Evolutionary conservation across 345 rosid genomes (phyloP), one percentile per base, ranked within the genome.

Genomic region (Aquilaria malaccensis): DNA sequence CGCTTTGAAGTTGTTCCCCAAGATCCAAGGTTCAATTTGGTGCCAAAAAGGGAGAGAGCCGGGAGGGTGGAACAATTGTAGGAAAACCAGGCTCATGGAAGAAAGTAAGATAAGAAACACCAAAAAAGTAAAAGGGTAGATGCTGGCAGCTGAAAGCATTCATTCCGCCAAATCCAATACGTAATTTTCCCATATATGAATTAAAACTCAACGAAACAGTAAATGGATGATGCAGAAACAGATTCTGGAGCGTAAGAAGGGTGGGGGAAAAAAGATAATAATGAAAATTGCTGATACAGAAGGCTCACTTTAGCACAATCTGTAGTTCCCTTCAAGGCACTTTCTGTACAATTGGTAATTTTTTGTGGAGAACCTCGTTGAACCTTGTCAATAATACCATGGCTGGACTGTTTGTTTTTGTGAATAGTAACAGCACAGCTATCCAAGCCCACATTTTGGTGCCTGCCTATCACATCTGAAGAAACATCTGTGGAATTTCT

Each of bases 361-460:
- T 66, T 59, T 43, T 30, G 71, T 61, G 10, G 58, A 55, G 60
- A 64, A 15, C 48, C 66, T 14, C 43, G 46, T 63, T 64, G 71
- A 43, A 64, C 47, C n/a, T 13, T 57, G 41, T 56, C 45, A 7
- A 37, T 48, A 62, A 50, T 12, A 68, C 66, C 33, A 15, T 30
- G 58, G 41, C 60, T 10, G 52, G 51, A 55, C 9, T 55, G 72
- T 45, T 49, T 62, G 30, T 58, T 68, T 54, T 61, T 32, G 31
- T 55, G 5, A 32, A 10, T 13, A 53, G 10, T 48, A 45, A 50
- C 13, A 11, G 58, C 48, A 56, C 30, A 50, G 30, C 52, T 58
- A 55, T 71, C 73, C 55, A 69, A 62, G 30, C 64, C 74, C 67
- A 74, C 57, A 58, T 30, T 52, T 15, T 9, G 33, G 4, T 45